Conservation (phyloP, 352 stramenopile species). For the Globisporangium paroecandrum region DNA sequence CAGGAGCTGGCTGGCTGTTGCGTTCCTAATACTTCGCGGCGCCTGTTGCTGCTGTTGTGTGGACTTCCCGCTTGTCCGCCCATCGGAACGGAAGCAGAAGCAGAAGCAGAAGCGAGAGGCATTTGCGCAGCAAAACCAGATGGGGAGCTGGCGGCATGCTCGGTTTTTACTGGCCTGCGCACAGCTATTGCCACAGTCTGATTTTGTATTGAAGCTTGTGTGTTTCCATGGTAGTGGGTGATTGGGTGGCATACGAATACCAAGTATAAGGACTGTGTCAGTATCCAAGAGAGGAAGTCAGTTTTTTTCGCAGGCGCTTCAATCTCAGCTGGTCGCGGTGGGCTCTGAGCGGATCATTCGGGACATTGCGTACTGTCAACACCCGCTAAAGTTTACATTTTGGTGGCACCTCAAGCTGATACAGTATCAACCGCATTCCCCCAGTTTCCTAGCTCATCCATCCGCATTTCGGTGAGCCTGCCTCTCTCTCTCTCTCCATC, state of each 20-base stretch:
- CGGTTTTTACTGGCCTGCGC: background rate
- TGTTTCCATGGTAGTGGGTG: background rate
- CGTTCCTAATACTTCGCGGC: too few relatives aligned
- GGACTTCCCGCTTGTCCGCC: too few relatives aligned
- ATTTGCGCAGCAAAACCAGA: background rate
- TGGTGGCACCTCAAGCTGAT: background rate
- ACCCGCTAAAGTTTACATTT: background rate
- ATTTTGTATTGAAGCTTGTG: background rate
- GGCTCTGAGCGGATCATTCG: background rate
- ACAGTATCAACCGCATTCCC: background rate
- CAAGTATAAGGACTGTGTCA: background rate
- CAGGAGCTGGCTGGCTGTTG: background rate
- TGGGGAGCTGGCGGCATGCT: background rate
- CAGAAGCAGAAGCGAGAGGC: too few relatives aligned
- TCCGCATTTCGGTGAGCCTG: too few relatives aligned
- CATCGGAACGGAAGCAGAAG: background rate
- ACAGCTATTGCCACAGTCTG: background rate
- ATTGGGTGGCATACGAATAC: background rate
- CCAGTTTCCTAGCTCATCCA: too few relatives aligned
- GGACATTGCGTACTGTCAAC: background rate
- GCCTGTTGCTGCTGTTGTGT: background rate
- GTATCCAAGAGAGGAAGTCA: background rate
- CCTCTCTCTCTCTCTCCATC: too few relatives aligned
- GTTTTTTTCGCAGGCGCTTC: background rate
- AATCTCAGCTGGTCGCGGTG: slow-evolving; percentile 1